Conservation (phyloP, 345 rosid genomes). For the Gossypium bickii region DNA sequence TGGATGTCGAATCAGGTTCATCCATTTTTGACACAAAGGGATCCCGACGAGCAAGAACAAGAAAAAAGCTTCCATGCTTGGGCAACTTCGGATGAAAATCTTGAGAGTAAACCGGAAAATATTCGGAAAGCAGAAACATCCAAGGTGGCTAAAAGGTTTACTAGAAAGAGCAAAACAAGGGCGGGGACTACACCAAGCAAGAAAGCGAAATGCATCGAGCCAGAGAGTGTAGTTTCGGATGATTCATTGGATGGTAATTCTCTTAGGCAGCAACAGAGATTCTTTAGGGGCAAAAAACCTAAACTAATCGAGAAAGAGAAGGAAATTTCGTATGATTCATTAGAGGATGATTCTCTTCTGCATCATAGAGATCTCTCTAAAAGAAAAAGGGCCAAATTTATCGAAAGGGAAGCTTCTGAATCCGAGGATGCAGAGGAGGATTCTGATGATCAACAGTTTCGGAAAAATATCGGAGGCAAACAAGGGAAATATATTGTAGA, state of each 20-base stretch:
- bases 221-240: conserved; percentile 52
- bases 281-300: conserved; percentile 35
- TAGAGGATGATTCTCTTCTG: conserved; percentile 33
- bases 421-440: conserved; percentile 42
- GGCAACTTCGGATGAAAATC: conserved; percentile 38
- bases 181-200: conserved; percentile 38
- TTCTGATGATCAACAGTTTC: conserved; percentile 20
- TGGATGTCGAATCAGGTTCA: conserved; percentile 99
- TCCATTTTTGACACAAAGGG: conserved; percentile 52
- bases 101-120: conserved; percentile 37
- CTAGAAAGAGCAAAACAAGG: conserved; percentile 61
- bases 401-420: conserved; percentile 31
- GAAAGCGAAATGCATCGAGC: conserved; percentile 39
- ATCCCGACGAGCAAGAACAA: conserved; percentile 52
- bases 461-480: conserved; percentile 30
- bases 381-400: conserved; percentile 32
- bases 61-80: conserved; percentile 38
- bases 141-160: conserved; percentile 42
- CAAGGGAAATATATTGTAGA: conserved; percentile 32
- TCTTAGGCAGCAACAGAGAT: conserved; percentile 35
- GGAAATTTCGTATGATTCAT: conserved; percentile 21
- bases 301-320: conserved; percentile 38
- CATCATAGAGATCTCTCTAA: conserved; percentile 38
- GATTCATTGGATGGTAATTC: conserved; percentile 45
- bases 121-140: conserved; percentile 29